A percentile compares a stretch with the other conserved stretches of the same genome.
Conservation (phyloP, 2,329 filamentous ascomycete species). For the Ceratocystis alfenasii region DNA sequence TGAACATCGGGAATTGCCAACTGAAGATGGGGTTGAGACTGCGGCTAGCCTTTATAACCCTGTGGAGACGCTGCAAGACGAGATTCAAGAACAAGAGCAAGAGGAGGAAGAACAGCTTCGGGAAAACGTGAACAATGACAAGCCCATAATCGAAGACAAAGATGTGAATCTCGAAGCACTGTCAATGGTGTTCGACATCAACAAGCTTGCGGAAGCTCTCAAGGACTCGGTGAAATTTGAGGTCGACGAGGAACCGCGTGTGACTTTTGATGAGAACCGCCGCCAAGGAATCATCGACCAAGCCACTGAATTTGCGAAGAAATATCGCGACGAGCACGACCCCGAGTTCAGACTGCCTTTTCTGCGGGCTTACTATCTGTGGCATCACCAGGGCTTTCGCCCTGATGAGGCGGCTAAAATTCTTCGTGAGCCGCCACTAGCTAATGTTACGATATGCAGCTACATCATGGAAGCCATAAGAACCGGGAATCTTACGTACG, state of each 20-base stretch:
- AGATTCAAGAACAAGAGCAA: constrained; percentile 12
- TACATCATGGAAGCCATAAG: constrained; percentile 49
- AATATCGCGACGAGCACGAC: constrained; percentile 7
- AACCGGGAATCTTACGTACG: constrained; percentile 40
- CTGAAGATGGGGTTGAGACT: not conserved
- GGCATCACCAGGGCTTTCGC: constrained; percentile 44
- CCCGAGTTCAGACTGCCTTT: constrained; percentile 24
- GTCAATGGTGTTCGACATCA: constrained; percentile 16
- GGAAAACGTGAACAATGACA: not conserved
- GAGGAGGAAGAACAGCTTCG: not conserved
- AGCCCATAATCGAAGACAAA: constrained; percentile 16
- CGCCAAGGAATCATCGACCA: constrained; percentile 8
- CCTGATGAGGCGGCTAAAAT: constrained; percentile 41
- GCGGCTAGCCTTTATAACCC: not conserved
- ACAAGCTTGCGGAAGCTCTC: constrained; percentile 19
- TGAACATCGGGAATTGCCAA: not conserved
- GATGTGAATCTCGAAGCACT: constrained; percentile 19
- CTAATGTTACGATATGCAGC: constrained; percentile 40
- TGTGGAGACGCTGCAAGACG: not conserved
- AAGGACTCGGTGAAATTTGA: constrained; percentile 26
- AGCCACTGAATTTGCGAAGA: not conserved
- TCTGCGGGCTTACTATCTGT: constrained; percentile 52
- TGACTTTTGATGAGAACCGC: not conserved
- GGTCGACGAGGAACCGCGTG: constrained; percentile 21
- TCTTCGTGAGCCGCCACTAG: constrained; percentile 49